Evolutionary conservation across 2,329 filamentous ascomycete species (phyloP), one percentile per base, ranked within the genome.

Genomic region (Colletotrichum scovillei): DNA sequence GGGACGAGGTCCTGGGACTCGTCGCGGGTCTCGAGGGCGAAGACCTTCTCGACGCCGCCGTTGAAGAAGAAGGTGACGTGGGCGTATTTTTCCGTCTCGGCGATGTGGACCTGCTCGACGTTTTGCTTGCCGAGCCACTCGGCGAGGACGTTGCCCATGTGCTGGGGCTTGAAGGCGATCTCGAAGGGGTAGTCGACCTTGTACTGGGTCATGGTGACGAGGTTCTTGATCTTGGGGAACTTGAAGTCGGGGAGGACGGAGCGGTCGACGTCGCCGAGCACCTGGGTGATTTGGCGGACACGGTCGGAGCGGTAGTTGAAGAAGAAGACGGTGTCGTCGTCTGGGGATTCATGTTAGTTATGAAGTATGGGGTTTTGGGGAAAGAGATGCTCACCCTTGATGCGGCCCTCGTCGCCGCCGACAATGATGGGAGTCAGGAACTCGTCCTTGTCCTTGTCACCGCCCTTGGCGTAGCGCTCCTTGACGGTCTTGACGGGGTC

Each of bases 41-140:
- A 99, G 76, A 94, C 94, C 88, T 98, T 97, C 88, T 99, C 97
- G 66, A 98, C 94, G 81, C 97, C 97, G 71, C 97, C 97, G 86
- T 99, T 99, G 92, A 98, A 98, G 91, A 98, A 98, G 90, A 98
- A 98, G 70, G 97, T 98, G 76, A 99, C 97, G 87, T 99, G 97
- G 46, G 97, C 97, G 84, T 99, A 99, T 88, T 99, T 99, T 85
- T 99, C 97, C 2, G 97, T 99, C 90, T 99, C 97, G 70, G 97
- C 97, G 78, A 98, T 91, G 87, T 99, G 97, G 78, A 96, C 97
- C 86, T 99, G 97, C 87, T 95, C 92, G 75, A 97, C 88, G 57
- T 90, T 91, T 85, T 98, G 93, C 88, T 96, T 97, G 79, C 93
- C 92, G 26, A 99, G 90, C 92, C 95, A 98, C 87, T 99, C 97